A percentile compares a stretch with the other conserved stretches of the same genome.
Evolutionary conservation across 106 monocot genomes (phyloP).

Genomic region (Phalaenopsis equestris): DNA sequence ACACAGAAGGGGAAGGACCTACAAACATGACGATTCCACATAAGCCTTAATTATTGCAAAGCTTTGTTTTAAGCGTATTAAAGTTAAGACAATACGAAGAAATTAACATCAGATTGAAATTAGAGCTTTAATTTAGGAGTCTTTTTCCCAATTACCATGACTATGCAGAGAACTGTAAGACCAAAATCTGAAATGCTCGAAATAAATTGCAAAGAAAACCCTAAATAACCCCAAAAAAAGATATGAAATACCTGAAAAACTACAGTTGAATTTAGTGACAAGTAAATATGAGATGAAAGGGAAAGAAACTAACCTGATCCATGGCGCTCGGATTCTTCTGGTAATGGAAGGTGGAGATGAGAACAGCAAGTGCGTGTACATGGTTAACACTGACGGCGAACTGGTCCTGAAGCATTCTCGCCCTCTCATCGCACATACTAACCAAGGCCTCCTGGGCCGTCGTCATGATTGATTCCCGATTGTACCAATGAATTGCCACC

Average conservation of each 20-base stretch:
- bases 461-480: constrained; percentile 27
- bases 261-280: background rate
- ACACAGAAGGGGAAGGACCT: too few relatives aligned
- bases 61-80: too few relatives aligned
- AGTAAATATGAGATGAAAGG: background rate
- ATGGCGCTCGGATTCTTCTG: constrained; percentile 69
- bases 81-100: too few relatives aligned
- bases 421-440: constrained; percentile 92
- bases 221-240: too few relatives aligned
- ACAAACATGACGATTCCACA: too few relatives aligned
- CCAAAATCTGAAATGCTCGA: background rate
- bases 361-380: constrained; percentile 85
- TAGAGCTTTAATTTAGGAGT: too few relatives aligned
- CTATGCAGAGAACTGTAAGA: too few relatives aligned
- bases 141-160: too few relatives aligned
- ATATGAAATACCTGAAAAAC: too few relatives aligned
- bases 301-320: constrained; percentile 52
- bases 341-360: constrained; percentile 84
- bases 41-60: too few relatives aligned
- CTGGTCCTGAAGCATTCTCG: constrained; percentile 93
- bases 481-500: constrained; percentile 31
- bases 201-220: background rate
- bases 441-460: constrained; percentile 52
- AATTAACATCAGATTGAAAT: too few relatives aligned
- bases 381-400: constrained; percentile 86